Percentiles rank a stretch among this genome's conserved stretches.
phyloP scores from a whole-genome alignment of 2,329 filamentous ascomycete genomes.

The Cordyceps farinosa region DNA sequence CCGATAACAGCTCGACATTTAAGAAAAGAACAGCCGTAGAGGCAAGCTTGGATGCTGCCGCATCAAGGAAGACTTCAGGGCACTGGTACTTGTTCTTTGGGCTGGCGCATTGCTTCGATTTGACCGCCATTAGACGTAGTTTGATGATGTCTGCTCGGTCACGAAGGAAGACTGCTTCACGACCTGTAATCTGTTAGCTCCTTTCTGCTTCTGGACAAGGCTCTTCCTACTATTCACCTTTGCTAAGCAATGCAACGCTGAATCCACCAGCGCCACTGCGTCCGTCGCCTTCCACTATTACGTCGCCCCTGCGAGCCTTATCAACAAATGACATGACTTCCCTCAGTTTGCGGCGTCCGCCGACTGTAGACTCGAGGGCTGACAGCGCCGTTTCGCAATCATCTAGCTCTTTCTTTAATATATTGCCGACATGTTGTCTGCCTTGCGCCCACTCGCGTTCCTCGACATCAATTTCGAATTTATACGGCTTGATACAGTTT shows the following conservation, averaged over 20 bases:
- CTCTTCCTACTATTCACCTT: slow-evolving; percentile 53
- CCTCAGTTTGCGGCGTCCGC: slow-evolving; percentile 76
- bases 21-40: slow-evolving; percentile 94
- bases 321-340: slow-evolving; percentile 93
- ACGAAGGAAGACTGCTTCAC: slow-evolving; percentile 89
- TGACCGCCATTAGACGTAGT: slow-evolving; percentile 82
- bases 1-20: slow-evolving; percentile 91
- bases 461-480: slow-evolving; percentile 95
- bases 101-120: slow-evolving; percentile 81
- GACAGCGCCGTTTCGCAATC: slow-evolving; percentile 79
- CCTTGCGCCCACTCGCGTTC: slow-evolving; percentile 84
- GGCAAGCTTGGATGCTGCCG: slow-evolving; percentile 90
- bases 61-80: slow-evolving; percentile 95
- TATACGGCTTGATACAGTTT: slow-evolving; percentile 98
- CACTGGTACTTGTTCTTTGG: slow-evolving; percentile 93
- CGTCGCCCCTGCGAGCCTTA: slow-evolving; percentile 79
- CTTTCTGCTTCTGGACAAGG: neutral
- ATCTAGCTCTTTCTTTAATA: slow-evolving; percentile 82
- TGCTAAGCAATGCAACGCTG: slow-evolving; percentile 77
- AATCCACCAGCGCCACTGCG: slow-evolving; percentile 88
- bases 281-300: slow-evolving; percentile 79
- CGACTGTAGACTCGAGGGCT: slow-evolving; percentile 71
- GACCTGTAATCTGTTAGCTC: slow-evolving; percentile 53
- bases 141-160: slow-evolving; percentile 87
- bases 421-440: slow-evolving; percentile 73